These are phyloP conservation scores for Fusarium chaquense DNA, from an alignment of 2,329 filamentous ascomycete species.

Conservation along the genomic window DNA sequence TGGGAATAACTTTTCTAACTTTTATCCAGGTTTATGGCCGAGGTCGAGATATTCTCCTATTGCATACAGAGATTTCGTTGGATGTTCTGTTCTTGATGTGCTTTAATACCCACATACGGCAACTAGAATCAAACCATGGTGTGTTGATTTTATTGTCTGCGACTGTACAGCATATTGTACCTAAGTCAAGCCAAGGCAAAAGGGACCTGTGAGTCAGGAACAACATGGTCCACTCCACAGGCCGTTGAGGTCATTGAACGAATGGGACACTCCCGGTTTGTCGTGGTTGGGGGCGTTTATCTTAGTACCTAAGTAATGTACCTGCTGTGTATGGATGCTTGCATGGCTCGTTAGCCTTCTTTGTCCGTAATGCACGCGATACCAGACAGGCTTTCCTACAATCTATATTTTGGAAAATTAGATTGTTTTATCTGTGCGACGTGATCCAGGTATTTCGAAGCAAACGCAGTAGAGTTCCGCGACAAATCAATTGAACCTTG, in stretches of 20 bases:
- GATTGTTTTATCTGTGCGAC: not conserved
- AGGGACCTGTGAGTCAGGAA: conserved; percentile 11
- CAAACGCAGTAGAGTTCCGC: not conserved
- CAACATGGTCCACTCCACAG: conserved; percentile 9
- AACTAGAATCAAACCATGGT: not conserved
- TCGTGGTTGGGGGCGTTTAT: conserved; percentile 29
- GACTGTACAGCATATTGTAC: conserved; percentile 3
- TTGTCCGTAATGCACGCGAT: conserved; percentile 36
- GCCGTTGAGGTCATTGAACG: conserved; percentile 19
- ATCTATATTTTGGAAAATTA: not conserved
- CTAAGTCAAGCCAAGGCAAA: not conserved
- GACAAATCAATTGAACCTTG: not conserved
- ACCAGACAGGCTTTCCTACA: conserved; percentile 2
- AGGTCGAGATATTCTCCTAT: not conserved
- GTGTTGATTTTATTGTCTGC: not conserved
- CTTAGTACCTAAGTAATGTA: too few species aligned
- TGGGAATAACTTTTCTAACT: not conserved
- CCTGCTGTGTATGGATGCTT: not conserved
- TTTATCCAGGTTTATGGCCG: not conserved
- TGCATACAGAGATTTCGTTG: not conserved
- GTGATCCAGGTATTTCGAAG: not conserved
- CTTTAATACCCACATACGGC: not conserved
- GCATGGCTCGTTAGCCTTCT: not conserved
- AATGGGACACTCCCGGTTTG: conserved; percentile 39
- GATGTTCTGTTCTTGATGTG: not conserved